Evolutionary conservation across 1,139 yeast genomes (phyloP), one percentile per base, ranked within the genome.

Genomic region (Suhomyces bribrorum): DNA sequence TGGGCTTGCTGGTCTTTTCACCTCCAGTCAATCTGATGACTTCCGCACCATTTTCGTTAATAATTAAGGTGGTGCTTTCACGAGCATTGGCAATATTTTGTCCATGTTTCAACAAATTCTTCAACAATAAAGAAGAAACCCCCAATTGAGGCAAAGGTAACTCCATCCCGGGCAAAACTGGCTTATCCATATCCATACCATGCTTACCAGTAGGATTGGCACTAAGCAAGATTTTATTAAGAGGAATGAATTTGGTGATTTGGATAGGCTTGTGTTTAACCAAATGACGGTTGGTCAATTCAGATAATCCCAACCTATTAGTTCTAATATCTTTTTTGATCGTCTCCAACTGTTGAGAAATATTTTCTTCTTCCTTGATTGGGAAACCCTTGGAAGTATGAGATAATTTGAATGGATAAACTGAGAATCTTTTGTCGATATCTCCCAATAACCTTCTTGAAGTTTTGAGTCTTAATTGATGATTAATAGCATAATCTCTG

Each of bases 361-460:
- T 56, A 25, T 64, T 59, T 34, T 66, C 62, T 31, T 63, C 57
- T 26, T 66, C 52, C 35, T 73, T 61, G 32, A 81, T 62, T 49
- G 90, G 88, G 75, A 83, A 81, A 32, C 64, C 55, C 16, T 72
- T 69, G 12, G 85, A 73, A 36, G 84, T 65, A 59, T 84, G 82
- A 36, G 85, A 69, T 47, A 90, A 72, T 64, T 89, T 90, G 73
- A 92, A 88, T 41, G 98, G 97, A 63, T 78, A 92, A 28, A 92
- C 97, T 15, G 96, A 86, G 54, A 83, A 78, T 31, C 71, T 62
- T 49, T 78, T 79, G 60, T 88, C 96, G 45, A 88, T 77, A 46
- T 77, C 78, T 30, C 81, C 73, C 50, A 90, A 71, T 41, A 90
- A 73, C 46, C 75, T 76, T 62, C 96, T 80, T 5, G 96, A 75